Evolutionary conservation across 2,329 filamentous ascomycete genomes (phyloP).

Genomic region (Cordyceps cicadae): DNA sequence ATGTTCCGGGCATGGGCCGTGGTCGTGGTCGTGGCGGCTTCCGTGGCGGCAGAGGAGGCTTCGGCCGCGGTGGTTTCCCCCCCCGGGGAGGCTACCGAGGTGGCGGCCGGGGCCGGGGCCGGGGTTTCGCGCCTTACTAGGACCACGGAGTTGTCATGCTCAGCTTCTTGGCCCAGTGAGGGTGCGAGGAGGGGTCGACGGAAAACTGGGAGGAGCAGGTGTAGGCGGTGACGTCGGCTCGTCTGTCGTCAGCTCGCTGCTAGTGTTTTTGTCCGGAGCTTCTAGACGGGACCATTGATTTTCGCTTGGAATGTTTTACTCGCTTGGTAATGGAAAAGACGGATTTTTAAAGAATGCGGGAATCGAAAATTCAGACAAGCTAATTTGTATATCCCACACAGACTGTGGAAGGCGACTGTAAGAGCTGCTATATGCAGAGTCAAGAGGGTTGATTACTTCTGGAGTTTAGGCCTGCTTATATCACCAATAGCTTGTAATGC

Average conservation of each 20-base stretch:
- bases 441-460: neutral
- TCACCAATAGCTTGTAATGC: conserved; percentile 7
- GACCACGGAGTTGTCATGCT: conserved; percentile 24
- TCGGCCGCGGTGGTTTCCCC: conserved; percentile 45
- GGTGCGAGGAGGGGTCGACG: no score
- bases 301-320: neutral
- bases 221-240: no score
- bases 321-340: neutral
- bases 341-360: neutral
- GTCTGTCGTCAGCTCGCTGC: no score
- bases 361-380: neutral
- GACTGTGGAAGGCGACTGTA: neutral
- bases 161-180: conserved; percentile 1
- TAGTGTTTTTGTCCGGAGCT: no score
- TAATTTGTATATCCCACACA: neutral
- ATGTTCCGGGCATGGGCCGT: conserved; percentile 87
- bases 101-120: conserved; percentile 57
- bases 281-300: neutral
- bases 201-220: neutral
- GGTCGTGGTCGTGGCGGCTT: conserved; percentile 57
- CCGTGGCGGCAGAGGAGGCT: conserved; percentile 43
- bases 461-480: conserved; percentile 7
- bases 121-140: conserved; percentile 60
- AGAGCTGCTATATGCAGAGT: neutral
- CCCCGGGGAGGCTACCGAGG: conserved; percentile 56